Base-by-base conservation (phyloP, 2,329 filamentous ascomycete species). In the Alternaria alternata region DNA sequence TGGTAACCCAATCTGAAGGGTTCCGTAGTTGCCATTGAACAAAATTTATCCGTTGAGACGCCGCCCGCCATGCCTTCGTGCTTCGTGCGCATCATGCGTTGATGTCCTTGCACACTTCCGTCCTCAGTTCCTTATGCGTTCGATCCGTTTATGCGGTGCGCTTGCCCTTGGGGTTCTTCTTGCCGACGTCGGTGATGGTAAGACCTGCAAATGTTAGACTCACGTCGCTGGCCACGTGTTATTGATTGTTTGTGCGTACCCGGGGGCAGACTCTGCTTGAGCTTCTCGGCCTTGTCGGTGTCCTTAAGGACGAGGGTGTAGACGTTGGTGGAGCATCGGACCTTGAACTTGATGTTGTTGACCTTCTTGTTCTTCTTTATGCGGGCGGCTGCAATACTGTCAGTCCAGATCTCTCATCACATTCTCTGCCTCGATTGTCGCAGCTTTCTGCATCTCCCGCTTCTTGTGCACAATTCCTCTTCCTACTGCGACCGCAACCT, bases 261-360 rank as follows among this genome's bases (percentile, higher is more conserved):
- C 78, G 95, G 96, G 79, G 95, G 96, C 71, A 99, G 88, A 82
- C 89, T 93, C 89, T 98, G 94, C 93, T 97, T 98, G 76, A 99
- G 90, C 92, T 99, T 99, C 87, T 98, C 95, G 84, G 94, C 96
- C 92, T 98, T 98, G 82, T 97, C 95, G 80, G 89, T 88, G 86
- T 99, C 95, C 90, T 97, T 97, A 79, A 99, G 90, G 82, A 96
- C 92, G 77, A 99, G 90, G 76, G 95, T 97, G 91, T 99, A 99
- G 76, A 99, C 88, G 88, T 95, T 90, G 80, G 90, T 89, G 82
- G 92, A 88, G 91, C 95, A 98, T 84, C 95, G 93, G 88, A 99
- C 94, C 93, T 99, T 99, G 93, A 99, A 98, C 91, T 99, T 99
- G 90, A 95, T 94, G 88, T 94, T 90, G 82, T 90, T 88, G 80